phyloP scores from a whole-genome alignment of 768 basidiomycete genomes.

The Termitomyces sp. region DNA sequence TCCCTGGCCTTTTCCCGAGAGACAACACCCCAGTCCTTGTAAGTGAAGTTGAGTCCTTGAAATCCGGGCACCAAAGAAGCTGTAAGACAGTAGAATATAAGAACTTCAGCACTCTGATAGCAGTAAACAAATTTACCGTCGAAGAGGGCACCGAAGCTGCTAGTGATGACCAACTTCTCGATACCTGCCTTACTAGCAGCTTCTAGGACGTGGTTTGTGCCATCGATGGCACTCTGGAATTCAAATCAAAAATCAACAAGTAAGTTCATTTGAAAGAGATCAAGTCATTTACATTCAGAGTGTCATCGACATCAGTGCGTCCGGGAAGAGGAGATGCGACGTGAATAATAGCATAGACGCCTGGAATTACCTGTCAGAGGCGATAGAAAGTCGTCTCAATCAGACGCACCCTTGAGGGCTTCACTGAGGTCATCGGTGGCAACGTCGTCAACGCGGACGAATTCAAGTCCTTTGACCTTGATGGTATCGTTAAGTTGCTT shows the following conservation, averaged over 20 bases:
- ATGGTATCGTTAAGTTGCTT: constrained; percentile 15
- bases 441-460: constrained; percentile 18
- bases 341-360: constrained; percentile 35
- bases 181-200: constrained; percentile 22
- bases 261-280: not conserved
- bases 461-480: constrained; percentile 23
- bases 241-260: not conserved
- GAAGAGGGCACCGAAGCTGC: constrained; percentile 24
- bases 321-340: constrained; percentile 25
- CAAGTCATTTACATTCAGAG: constrained; percentile 12
- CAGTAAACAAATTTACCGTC: constrained; percentile 18
- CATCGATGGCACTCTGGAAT: constrained; percentile 19
- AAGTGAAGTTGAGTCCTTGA: constrained; percentile 18
- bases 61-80: constrained; percentile 18
- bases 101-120: not conserved
- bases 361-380: constrained; percentile 9
- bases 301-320: constrained; percentile 14
- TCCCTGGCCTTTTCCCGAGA: constrained; percentile 24
- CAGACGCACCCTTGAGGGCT: constrained; percentile 15
- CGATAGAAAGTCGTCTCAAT: no score
- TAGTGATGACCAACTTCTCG: constrained; percentile 27
- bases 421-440: constrained; percentile 10
- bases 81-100: constrained; percentile 1
- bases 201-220: constrained; percentile 23
- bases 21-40: constrained; percentile 28